Conservation (phyloP, 1,284 basidiomycete genomes). For the Microbotryum saponariae region DNA sequence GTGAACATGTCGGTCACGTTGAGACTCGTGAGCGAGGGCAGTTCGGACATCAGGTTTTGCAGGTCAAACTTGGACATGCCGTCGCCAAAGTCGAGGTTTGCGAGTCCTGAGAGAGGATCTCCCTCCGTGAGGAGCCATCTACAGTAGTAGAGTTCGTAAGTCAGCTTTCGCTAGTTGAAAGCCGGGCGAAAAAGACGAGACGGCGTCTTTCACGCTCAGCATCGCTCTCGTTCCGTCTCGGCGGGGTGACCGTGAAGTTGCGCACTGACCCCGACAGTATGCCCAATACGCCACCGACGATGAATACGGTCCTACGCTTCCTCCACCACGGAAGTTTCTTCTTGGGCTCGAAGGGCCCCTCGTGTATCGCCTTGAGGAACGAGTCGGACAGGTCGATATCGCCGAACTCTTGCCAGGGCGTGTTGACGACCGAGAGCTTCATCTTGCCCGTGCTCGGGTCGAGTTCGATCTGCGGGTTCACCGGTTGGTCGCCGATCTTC, state of each 20-base stretch:
- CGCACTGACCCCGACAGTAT: slow-evolving; percentile 10
- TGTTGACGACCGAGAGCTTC: slow-evolving; percentile 1
- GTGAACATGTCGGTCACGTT: slow-evolving; percentile 22
- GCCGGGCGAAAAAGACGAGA: too few relatives aligned
- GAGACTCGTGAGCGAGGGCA: slow-evolving; percentile 19
- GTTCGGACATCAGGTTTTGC: slow-evolving; percentile 22
- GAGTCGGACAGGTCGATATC: slow-evolving; percentile 20
- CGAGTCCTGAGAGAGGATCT: slow-evolving; percentile 20
- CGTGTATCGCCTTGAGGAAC: slow-evolving; percentile 23
- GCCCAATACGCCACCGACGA: slow-evolving; percentile 23
- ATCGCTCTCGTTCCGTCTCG: too few relatives aligned
- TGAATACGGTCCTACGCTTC: slow-evolving; percentile 10
- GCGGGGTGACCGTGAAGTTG: too few relatives aligned
- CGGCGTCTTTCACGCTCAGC: too few relatives aligned
- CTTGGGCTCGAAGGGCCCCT: slow-evolving; percentile 21
- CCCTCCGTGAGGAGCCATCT: slow-evolving; percentile 29
- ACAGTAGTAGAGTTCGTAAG: neutral
- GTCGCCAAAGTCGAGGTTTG: slow-evolving; percentile 19
- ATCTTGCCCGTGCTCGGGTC: slow-evolving; percentile 13
- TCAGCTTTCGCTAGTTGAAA: too few relatives aligned
- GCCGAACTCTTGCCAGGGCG: slow-evolving; percentile 26
- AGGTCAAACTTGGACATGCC: slow-evolving; percentile 21
- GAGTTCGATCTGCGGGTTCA: slow-evolving; percentile 3
- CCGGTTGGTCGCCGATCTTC: neutral
- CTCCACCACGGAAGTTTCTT: slow-evolving; percentile 6